Evolutionary conservation across 345 rosid genomes (phyloP), one percentile per base, ranked within the genome.

Genomic region (Rhizophora mangle): DNA sequence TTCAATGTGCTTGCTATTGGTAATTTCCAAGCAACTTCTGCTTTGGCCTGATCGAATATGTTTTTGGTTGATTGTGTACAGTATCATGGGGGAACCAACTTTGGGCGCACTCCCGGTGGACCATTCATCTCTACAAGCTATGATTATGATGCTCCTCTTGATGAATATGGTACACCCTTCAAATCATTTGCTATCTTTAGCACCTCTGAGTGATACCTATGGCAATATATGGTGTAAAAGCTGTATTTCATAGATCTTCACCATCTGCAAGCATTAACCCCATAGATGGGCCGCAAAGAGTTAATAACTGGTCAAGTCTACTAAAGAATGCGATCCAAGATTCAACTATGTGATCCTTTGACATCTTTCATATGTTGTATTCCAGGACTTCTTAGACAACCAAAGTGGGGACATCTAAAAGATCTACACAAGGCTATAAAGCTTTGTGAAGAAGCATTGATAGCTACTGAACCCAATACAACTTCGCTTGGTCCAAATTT

Each of bases 51-150:
- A 59, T 54, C 13, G 64, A 63, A 61, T 60, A 72, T 70, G 20
- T 64, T 64, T 78, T 73, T 68, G 72, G 65, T 60, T 76, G 61
- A 54, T 20, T 64, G 39, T 64, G 61, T 67, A 65, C 76, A 94
- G 98, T 94, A 94, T 77, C 96, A 94, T 30, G 98, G 98, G 59
- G 98, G 98, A 68, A 91, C 98, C 60, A 94, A 94, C 85, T 94
- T 94, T 62, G 98, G 78, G 64, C 87, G 87, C 68, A 75, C 80
- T 49, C 63, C 81, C 55, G 98, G 98, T 71, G 98, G 98, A 81
- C 98, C 98, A 18, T 91, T 94, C 56, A 94, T 94, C 68, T 51
- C 95, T 58, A 94, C 98, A 71, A 89, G 92, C 74, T 94, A 94
- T 75, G 98, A 94, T 73, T 94, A 94, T 75, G 97, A 94, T 84